Evolutionary conservation across 2,329 filamentous ascomycete species (phyloP), one percentile per base, ranked within the genome.

Genomic region (Fusarium newnesense): DNA sequence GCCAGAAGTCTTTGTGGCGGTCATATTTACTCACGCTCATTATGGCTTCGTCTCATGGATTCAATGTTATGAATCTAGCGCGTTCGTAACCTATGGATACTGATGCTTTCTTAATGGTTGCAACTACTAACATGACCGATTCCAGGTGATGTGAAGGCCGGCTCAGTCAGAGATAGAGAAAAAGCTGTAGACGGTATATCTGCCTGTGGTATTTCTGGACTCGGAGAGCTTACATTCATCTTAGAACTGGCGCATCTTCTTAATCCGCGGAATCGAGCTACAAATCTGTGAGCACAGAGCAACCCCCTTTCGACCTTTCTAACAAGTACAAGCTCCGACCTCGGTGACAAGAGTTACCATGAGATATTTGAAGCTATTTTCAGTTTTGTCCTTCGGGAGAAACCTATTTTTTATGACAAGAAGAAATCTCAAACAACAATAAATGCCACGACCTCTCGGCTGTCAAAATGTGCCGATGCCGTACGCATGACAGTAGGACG

Each of bases 351-450:
- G 79, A 88, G 89, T n/a, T 97, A 93, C 75, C 92, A 96, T 78
- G 88, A 89, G 67, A 90, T 98, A 47, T 94, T 94, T 76, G 94
- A 98, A 77, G 88, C 90, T 3, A 84, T 98, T 6, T 97, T 98
- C 78, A 87, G 88, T 60, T 92, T 87, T 78, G 88, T 88, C 3
- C 80, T 91, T 24, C 81, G 87, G 19, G 95, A 97, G 75, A 94
- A 94, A 79, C 85, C 90, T 15, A 80, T 82, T 24, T 93, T 89
- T 72, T 87, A 89, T 63, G 88, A 87, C 62, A 86, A 86, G 18
- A 87, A 85, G 71, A 87, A 86, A 60, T 86, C 83, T 18, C 79
- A 81, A 52, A 44, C 74, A 2, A 83, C 86, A 32, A 87, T 85
- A 69, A 87, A 84, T 63, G 83, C 83, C 58, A 83, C 88, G 39